phyloP scores from a whole-genome alignment of 2,329 filamentous ascomycete genomes.

The Pseudogymnoascus sp. region DNA sequence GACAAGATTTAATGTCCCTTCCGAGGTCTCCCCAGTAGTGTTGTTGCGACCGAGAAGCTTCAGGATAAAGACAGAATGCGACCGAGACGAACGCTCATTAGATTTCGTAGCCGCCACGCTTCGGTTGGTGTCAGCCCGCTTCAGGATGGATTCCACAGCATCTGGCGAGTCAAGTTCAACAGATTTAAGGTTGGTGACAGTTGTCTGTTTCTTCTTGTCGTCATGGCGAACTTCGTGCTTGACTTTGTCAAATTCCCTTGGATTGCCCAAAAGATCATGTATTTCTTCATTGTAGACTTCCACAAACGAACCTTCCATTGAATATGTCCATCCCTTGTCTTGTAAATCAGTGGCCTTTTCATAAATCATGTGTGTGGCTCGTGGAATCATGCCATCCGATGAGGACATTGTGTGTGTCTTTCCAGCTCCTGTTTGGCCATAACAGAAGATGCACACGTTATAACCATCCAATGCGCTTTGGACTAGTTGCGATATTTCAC shows the following conservation, averaged over 20 bases:
- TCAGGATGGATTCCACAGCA: slow-evolving; percentile 71
- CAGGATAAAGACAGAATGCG: slow-evolving; percentile 92
- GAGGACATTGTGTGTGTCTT: slow-evolving; percentile 97
- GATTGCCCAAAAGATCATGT: slow-evolving; percentile 73
- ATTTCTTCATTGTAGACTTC: slow-evolving; percentile 98
- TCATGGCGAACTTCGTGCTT: slow-evolving; percentile 89
- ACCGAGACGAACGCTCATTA: slow-evolving; percentile 88
- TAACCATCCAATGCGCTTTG: slow-evolving; percentile 95
- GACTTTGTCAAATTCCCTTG: slow-evolving; percentile 64
- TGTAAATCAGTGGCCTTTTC: slow-evolving; percentile 72
- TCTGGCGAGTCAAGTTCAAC: slow-evolving; percentile 70
- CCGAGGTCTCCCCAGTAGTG: slow-evolving; percentile 69
- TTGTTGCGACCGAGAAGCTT: slow-evolving; percentile 63
- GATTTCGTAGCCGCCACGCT: slow-evolving; percentile 95
- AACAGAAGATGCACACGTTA: slow-evolving; percentile 98
- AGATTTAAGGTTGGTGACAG: slow-evolving; percentile 68
- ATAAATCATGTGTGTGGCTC: slow-evolving; percentile 89
- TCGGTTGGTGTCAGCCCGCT: slow-evolving; percentile 73
- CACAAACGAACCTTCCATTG: slow-evolving; percentile 88
- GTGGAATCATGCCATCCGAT: slow-evolving; percentile 86
- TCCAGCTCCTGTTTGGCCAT: slow-evolving; percentile 92
- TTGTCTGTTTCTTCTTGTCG: slow-evolving; percentile 69
- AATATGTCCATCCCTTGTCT: slow-evolving; percentile 90
- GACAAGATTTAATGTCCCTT: slow-evolving; percentile 90
- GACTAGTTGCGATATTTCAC: slow-evolving; percentile 92